Percentiles rank a stretch among this genome's conserved stretches.
These are phyloP conservation scores for Nemania sp. DNA, from an alignment of 2,329 filamentous ascomycete species.

Conservation along the genomic window DNA sequence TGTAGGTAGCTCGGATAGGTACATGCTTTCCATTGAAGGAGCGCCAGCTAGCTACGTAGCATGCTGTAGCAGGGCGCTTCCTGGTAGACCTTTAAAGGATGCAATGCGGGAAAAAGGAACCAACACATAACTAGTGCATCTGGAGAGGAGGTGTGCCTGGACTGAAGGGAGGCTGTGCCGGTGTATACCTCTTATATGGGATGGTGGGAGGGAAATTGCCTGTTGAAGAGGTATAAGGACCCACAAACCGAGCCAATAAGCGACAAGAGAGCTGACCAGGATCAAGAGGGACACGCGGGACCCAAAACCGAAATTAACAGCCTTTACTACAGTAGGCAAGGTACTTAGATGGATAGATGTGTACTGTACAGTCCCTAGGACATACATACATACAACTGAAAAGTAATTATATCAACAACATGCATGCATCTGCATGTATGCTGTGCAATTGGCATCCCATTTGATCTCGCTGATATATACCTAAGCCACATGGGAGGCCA, in stretches of 20 bases:
- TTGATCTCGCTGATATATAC: neutral
- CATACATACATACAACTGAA: neutral
- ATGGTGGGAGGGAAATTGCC: neutral
- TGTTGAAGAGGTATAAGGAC: neutral
- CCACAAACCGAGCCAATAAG: neutral
- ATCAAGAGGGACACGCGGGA: neutral
- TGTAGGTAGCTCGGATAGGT: neutral
- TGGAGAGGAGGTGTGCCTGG: conserved; percentile 15
- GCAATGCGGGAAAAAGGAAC: conserved; percentile 27
- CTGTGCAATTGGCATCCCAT: neutral
- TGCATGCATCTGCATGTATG: conserved; percentile 1
- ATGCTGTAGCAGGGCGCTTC: conserved; percentile 15
- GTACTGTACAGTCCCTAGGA: neutral
- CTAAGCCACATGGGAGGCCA: neutral
- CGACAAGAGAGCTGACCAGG: neutral
- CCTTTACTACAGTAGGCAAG: neutral
- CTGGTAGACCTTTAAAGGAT: conserved; percentile 14
- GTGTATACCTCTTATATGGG: conserved; percentile 3
- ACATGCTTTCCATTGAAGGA: too few relatives aligned
- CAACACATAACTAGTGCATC: conserved; percentile 12
- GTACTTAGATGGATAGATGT: neutral
- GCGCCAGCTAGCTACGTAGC: neutral
- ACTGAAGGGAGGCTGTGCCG: conserved; percentile 31
- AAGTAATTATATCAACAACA: conserved; percentile 2
- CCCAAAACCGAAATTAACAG: conserved; percentile 1